Evolutionary conservation across 2,329 filamentous ascomycete species (phyloP), one percentile per base, ranked within the genome.

Genomic region (Rhinocladiella mackenziei): DNA sequence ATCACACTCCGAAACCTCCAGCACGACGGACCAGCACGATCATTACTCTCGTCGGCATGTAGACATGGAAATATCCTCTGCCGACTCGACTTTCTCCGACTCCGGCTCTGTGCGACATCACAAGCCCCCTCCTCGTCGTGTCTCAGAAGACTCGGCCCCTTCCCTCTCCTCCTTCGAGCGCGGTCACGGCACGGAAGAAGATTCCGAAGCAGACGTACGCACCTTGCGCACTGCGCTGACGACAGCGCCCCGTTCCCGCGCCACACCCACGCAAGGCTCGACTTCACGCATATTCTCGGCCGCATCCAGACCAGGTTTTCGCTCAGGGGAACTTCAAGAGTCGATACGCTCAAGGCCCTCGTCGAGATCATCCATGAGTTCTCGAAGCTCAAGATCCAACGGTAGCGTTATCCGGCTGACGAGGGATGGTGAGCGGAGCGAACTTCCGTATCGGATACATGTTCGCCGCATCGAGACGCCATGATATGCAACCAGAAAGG

Each of bases 71-170:
- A 42, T 37, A 11, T 39, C 37, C 9, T 51, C 47, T 18, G 30
- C 33, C 15, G 30, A 43, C 13, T 51, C 51, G 1, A 48, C 53
- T 4, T 45, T 49, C 42, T 50, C 45, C 5, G 42, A 43, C 9
- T 32, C 39, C 26, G 47, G 47, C 25, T 51, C 48, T 20, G 45
- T 53, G 9, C 53, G 49, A 22, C 47, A 36, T 26, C 39, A 48
- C 28, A 35, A 28, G 17, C 41, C 29, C 7, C 47, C 44, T 6
- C 50, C 53, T 11, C 47, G 41, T 5, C 47, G 47, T 13, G 28
- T 53, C 15, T 53, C 50, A 3, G 53, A 55, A 29, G 53, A 55
- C 23, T 55, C 53, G 8, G 53, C 46, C 4, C 50, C 50, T 6
- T 53, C 53, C 3, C 30, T 51, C 4, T 43, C 50, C 9, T 53